Evolutionary conservation across 805 yeast species (phyloP).

Genomic region (Candida jianshihensis): DNA sequence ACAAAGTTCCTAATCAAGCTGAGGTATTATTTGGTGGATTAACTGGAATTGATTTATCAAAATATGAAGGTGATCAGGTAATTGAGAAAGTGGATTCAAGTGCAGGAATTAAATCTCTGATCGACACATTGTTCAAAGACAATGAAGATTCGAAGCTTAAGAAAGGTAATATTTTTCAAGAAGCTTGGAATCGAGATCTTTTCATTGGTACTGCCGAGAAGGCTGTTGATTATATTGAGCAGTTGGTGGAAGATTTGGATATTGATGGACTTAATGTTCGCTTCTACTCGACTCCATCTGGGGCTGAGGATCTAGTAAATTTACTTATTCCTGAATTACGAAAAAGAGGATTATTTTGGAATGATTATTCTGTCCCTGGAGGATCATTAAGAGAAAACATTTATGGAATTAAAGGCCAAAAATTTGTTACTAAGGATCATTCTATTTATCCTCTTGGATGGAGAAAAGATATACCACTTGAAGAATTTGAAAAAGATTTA

Average conservation of each 20-base stretch:
- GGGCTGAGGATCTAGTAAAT: background rate
- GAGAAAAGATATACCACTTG: constrained; percentile 27
- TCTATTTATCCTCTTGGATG: constrained; percentile 12
- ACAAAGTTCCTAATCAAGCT: constrained; percentile 29
- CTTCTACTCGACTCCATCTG: background rate
- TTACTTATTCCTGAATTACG: background rate
- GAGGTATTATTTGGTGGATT: constrained; percentile 34
- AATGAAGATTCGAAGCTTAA: constrained; percentile 19
- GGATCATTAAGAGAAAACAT: constrained; percentile 38
- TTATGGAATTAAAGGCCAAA: constrained; percentile 1
- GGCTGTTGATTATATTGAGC: constrained; percentile 14
- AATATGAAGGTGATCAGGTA: constrained; percentile 26
- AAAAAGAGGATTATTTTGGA: background rate
- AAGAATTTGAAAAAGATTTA: constrained; percentile 20
- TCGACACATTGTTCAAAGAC: constrained; percentile 8
- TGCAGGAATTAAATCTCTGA: constrained; percentile 23
- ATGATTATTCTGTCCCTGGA: constrained; percentile 4
- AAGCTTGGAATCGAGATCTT: no score
- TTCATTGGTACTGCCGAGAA: constrained; percentile 28
- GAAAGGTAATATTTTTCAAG: constrained; percentile 16
- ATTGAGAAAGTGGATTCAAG: constrained; percentile 18
- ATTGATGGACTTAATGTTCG: constrained; percentile 4
- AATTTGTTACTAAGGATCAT: constrained; percentile 5
- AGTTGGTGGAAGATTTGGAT: constrained; percentile 1
- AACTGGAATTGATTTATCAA: constrained; percentile 32